A percentile compares a stretch with the other conserved stretches of the same genome.
Evolutionary conservation across 1,284 basidiomycete species (phyloP).

Genomic region (Tilletia horrida): DNA sequence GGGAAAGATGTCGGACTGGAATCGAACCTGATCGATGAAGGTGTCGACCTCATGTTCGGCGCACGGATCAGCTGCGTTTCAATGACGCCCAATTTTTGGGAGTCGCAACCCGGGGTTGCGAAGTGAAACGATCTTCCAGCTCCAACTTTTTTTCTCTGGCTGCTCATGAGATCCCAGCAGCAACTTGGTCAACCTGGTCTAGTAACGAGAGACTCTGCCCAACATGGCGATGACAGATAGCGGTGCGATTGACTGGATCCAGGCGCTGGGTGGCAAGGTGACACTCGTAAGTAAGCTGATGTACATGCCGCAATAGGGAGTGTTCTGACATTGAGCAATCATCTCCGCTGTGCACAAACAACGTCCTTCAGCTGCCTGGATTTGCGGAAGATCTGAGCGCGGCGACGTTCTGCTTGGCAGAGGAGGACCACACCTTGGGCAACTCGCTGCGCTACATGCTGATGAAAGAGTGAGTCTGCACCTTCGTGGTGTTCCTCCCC

Average conservation of each 20-base stretch:
- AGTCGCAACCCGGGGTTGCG: too few species aligned
- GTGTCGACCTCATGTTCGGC: too few species aligned
- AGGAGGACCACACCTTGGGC: slow-evolving; percentile 93
- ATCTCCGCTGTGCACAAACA: neutral
- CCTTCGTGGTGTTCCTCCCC: neutral
- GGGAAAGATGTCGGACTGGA: too few species aligned
- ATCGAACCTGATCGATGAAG: too few species aligned
- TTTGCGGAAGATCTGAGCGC: slow-evolving; percentile 77
- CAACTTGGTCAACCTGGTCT: too few species aligned
- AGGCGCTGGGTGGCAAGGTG: slow-evolving; percentile 14
- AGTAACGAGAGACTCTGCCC: slow-evolving; percentile 7
- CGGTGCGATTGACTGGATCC: slow-evolving; percentile 10
- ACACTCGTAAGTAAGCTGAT: neutral
- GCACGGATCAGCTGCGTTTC: too few species aligned
- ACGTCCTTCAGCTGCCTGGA: slow-evolving; percentile 64
- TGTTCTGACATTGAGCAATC: neutral
- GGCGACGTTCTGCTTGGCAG: slow-evolving; percentile 84
- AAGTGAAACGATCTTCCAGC: neutral
- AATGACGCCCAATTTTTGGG: too few species aligned
- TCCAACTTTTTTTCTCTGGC: neutral
- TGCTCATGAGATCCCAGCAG: too few species aligned
- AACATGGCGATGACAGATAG: slow-evolving; percentile 17
- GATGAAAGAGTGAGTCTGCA: slow-evolving; percentile 84
- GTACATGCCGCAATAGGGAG: neutral
- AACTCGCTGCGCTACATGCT: slow-evolving; percentile 94